A percentile compares a stretch with the other conserved stretches of the same genome.
Conservation (phyloP, 306 rosid species). For the Ammopiptanthus mongolicus region DNA sequence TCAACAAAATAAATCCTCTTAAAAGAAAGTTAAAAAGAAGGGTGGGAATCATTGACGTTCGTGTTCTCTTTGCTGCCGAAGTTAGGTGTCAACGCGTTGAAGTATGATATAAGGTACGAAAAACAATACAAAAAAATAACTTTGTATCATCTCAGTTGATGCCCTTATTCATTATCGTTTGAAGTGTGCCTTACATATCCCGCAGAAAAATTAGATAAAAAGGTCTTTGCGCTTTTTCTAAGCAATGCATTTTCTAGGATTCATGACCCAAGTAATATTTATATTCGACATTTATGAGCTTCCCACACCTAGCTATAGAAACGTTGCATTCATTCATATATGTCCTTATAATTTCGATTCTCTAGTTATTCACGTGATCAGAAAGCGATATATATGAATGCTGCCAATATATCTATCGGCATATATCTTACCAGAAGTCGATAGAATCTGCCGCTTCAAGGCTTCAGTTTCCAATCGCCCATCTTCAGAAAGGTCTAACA, state of each 20-base stretch:
- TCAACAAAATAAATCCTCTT: too few species aligned
- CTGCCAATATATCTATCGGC: not conserved
- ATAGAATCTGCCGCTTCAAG: conserved; percentile 20
- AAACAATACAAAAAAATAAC: too few species aligned
- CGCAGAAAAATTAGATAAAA: not conserved
- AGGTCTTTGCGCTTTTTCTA: not conserved
- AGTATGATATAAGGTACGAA: not conserved
- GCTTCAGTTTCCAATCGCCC: not conserved
- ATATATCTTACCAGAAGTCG: not conserved
- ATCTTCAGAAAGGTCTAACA: not conserved
- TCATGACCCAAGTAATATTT: not conserved
- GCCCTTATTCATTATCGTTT: not conserved
- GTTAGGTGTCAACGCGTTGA: not conserved
- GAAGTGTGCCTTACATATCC: not conserved
- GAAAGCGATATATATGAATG: not conserved
- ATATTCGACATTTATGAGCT: not conserved
- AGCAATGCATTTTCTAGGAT: conserved; percentile 9
- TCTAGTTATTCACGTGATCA: not conserved
- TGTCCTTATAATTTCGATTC: conserved; percentile 12
- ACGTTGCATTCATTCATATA: not conserved
- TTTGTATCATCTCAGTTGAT: not conserved
- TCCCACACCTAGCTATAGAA: not conserved
- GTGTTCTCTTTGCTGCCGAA: not conserved
- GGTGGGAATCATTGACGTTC: not conserved
- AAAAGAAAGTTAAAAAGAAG: too few species aligned